These are phyloP conservation scores for Aschersonia sp. DNA, from an alignment of 2,329 filamentous ascomycete genomes.

Conservation along the genomic window DNA sequence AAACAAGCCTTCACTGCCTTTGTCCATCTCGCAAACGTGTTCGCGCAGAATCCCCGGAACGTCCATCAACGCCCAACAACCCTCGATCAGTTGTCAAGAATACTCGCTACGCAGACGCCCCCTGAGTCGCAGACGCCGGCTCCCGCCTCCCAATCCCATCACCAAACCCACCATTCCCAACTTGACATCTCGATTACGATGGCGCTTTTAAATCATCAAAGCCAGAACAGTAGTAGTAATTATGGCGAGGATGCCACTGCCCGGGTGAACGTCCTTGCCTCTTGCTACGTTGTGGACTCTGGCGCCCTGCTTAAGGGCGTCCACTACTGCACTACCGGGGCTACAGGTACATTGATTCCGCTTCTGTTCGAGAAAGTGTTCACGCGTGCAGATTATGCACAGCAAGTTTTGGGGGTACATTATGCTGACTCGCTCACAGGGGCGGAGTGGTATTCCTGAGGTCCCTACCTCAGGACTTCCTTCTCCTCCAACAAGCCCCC, in stretches of 20 bases:
- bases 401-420: not conserved
- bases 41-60: too few relatives aligned
- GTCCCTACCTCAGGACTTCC: slow-evolving; percentile 72
- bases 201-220: slow-evolving; percentile 58
- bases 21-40: too few relatives aligned
- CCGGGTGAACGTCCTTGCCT: slow-evolving; percentile 68
- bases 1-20: too few relatives aligned
- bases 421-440: slow-evolving; percentile 27
- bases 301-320: slow-evolving; percentile 63
- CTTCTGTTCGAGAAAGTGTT: too few relatives aligned
- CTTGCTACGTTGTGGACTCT: slow-evolving; percentile 74
- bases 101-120: too few relatives aligned
- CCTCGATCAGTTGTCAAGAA: too few relatives aligned
- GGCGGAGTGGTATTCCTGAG: slow-evolving; percentile 92
- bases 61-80: too few relatives aligned
- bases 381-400: too few relatives aligned
- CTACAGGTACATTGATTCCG: slow-evolving; percentile 43
- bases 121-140: too few relatives aligned
- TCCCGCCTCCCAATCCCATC: slow-evolving; percentile 3
- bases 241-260: slow-evolving; percentile 53
- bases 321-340: slow-evolving; percentile 92
- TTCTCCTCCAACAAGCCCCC: slow-evolving; percentile 78
- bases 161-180: slow-evolving; percentile 3
- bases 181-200: slow-evolving; percentile 23
- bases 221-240: slow-evolving; percentile 59